Percentiles rank a stretch among this genome's conserved stretches.
Conservation (phyloP, 176 grass and related monocot genomes). For the Oryza longistaminata region DNA sequence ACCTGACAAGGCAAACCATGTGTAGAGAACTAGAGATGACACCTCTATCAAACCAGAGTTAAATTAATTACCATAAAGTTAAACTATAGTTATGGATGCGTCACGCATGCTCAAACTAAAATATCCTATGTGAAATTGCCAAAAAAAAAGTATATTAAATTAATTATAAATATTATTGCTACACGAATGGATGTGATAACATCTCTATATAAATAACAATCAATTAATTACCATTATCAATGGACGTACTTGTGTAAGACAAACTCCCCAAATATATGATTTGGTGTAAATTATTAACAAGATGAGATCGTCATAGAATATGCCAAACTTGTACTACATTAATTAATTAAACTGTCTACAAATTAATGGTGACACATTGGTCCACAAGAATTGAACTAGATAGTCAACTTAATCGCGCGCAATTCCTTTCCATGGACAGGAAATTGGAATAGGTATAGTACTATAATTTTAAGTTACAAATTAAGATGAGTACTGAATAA, state of each 20-base stretch:
- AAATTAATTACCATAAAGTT: background rate
- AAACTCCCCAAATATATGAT: background rate
- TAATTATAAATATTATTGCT: no score
- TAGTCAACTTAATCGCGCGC: background rate
- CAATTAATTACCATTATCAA: background rate
- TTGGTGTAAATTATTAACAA: background rate
- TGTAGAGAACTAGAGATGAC: background rate
- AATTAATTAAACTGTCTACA: background rate
- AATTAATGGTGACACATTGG: background rate
- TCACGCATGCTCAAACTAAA: background rate
- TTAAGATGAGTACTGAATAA: background rate
- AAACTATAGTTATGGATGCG: background rate
- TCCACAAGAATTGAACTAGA: background rate
- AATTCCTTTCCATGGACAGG: background rate
- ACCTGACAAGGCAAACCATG: background rate
- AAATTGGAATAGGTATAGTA: background rate
- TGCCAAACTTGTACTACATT: slow-evolving; percentile 5
- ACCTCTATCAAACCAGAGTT: background rate
- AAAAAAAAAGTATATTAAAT: background rate
- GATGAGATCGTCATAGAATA: background rate
- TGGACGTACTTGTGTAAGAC: background rate
- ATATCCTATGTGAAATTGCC: background rate
- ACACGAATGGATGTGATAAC: background rate
- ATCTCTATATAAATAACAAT: background rate
- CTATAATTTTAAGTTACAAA: background rate